Evolutionary conservation across 1,284 basidiomycete genomes (phyloP), one percentile per base, ranked within the genome.

Genomic region (Austroboletus novae-zelandiae): DNA sequence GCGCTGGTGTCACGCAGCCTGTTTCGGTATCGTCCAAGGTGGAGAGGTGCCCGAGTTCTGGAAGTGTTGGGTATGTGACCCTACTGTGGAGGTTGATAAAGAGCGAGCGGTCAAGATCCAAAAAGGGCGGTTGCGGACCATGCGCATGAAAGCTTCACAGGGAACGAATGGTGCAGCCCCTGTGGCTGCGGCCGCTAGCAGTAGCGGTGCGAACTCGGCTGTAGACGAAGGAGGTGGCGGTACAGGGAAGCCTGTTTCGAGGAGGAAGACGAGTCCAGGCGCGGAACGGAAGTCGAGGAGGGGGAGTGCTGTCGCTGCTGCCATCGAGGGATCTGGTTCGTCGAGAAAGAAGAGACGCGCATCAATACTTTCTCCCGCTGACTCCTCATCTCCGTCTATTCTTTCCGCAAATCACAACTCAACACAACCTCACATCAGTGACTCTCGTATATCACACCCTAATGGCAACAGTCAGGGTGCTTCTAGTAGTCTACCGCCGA

Each of bases 1-100:
- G 23, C 81, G 90, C 17, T 97, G 94, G 94, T 91, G 91, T 62
- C 94, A 98, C 70, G 89, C 83, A 8, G 85, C 86, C 6, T 97
- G 94, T 69, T 92, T 95, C 61, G 83, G 80, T 31, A 87, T 93
- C 61, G 71, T 74, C 18, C 74, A 81, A 43, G 80, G 78, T 37
- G 71, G 74, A 31, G 75, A 78, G 31, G 86, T 93, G 0, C 92
- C 93, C 1, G 90, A 95, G 43, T 74, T 80, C 46, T 89, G 84
- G 78, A 68, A 65, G 31, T 89, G 86, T 59, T 85, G 81, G 80
- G 65, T 71, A 1, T 88, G 86, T 57, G 63, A 72, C 32, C 81
- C 81, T 0, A 57, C 77, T 5, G 54, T 67, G 2, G 73, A 45
- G 50, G 66, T 68, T 3, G 72, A 80, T 56, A 73, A 68, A 52